Evolutionary conservation across 106 monocot species (phyloP), one percentile per base, ranked within the genome.

Genomic region (Dendrobium officinale): DNA sequence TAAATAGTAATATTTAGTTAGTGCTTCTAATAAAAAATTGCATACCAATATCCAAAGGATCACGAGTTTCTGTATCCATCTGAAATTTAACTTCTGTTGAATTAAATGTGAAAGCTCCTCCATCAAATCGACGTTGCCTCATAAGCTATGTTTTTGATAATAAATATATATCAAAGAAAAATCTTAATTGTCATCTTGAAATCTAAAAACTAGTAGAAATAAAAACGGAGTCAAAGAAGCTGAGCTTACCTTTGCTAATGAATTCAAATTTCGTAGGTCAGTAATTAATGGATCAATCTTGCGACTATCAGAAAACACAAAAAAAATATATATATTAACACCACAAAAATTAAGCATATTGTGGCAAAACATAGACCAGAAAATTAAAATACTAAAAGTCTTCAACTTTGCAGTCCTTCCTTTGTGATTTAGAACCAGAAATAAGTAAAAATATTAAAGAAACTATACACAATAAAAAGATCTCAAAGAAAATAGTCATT

Each of bases 31-130:
- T 54, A 48, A 19, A 74, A 31, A 87, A n/a, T 31, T 29, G 29
- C 66, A 19, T 85, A 99, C 98, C 98, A 81, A 99, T 99, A 77
- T 99, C 98, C 77, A 99, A 83, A 67, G 98, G 98, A 87, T 99
- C 98, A 81, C 91, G 95, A 77, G 98, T 99, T 90, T 99, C 98
- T 29, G 95, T 99, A 76, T 99, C 98, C 83, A 99, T 95, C 80
- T 93, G 88, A 77, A 99, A 99, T 85, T 99, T 99, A 77, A 99
- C 98, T 93, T 99, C 98, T 84, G 98, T 92, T 55, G 98, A 99
- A 85, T 95, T 95, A 87, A 99, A 93, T 79, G 98, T 99, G 55
- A 99, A 88, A 40, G 98, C 98, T 72, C 98, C 98, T 86, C 95
- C 93, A 42, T 99, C 98, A 83, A 89, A 84, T 77, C 95, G 83